phyloP scores from a whole-genome alignment of 129 eudicot genomes.

The Centella asiatica region DNA sequence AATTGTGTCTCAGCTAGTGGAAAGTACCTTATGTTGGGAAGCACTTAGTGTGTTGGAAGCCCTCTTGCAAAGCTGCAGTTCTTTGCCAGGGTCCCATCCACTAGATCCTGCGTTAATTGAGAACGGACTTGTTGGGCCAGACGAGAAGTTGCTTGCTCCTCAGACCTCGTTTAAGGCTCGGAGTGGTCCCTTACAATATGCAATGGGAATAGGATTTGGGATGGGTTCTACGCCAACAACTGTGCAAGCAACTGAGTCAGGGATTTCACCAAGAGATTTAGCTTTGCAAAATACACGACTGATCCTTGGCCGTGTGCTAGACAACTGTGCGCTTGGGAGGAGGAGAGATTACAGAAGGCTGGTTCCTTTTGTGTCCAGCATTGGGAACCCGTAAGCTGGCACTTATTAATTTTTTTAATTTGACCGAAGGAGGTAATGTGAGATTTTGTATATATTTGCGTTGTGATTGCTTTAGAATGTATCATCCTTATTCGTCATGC shows the following conservation, averaged over 20 bases:
- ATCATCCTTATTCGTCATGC: slow-evolving; percentile 10
- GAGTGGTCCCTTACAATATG: slow-evolving; percentile 86
- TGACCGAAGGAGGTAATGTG: background rate
- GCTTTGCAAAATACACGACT: slow-evolving; percentile 84
- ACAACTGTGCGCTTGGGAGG: slow-evolving; percentile 85
- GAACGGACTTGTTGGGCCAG: slow-evolving; percentile 58
- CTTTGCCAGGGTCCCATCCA: slow-evolving; percentile 63
- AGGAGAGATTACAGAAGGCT: slow-evolving; percentile 85
- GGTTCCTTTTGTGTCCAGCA: slow-evolving; percentile 80
- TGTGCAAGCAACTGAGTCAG: slow-evolving; percentile 42
- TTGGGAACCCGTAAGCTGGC: slow-evolving; percentile 37
- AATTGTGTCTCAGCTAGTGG: slow-evolving; percentile 89
- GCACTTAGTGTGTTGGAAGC: slow-evolving; percentile 98
- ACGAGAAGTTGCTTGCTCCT: slow-evolving; percentile 73
- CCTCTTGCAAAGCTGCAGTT: slow-evolving; percentile 91
- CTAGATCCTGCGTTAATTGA: slow-evolving; percentile 51
- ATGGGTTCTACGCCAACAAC: slow-evolving; percentile 34
- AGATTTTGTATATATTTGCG: slow-evolving; percentile 32
- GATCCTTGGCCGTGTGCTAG: slow-evolving; percentile 89
- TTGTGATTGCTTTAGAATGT: slow-evolving; percentile 22
- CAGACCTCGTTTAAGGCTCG: slow-evolving; percentile 91
- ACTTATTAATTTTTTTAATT: background rate
- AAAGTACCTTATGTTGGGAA: slow-evolving; percentile 96
- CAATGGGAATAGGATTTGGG: slow-evolving; percentile 62
- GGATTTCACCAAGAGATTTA: slow-evolving; percentile 62